Evolutionary conservation across 1,284 basidiomycete species (phyloP).

Genomic region (Cystobasidium sp.): DNA sequence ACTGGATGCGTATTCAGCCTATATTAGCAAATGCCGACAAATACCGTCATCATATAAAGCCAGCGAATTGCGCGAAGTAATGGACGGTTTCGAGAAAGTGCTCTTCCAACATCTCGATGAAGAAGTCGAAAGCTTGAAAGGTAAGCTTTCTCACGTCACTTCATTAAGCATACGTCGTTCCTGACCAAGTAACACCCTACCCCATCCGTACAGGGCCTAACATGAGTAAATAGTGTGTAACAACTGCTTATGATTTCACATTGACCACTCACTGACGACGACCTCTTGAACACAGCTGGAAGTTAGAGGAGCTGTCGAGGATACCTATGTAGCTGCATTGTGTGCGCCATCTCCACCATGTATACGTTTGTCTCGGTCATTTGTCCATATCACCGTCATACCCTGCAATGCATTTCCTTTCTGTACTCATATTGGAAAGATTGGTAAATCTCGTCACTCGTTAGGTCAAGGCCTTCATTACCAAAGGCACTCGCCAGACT

Average conservation of each 20-base stretch:
- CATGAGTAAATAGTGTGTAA: constrained; percentile 33
- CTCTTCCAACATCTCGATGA: constrained; percentile 43
- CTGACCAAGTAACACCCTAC: not conserved
- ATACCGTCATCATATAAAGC: constrained; percentile 24
- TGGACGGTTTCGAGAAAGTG: constrained; percentile 37
- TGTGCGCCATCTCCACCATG: not conserved
- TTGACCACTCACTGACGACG: no score
- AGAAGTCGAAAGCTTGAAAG: constrained; percentile 39
- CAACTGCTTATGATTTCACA: not conserved
- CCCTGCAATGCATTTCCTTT: no score
- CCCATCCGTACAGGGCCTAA: constrained; percentile 5
- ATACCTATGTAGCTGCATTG: constrained; percentile 18
- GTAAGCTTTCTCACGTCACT: not conserved
- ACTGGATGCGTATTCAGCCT: constrained; percentile 38
- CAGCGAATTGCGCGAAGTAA: constrained; percentile 20
- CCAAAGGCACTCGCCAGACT: no score
- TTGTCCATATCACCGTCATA: no score
- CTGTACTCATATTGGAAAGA: no score
- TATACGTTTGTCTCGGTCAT: not conserved
- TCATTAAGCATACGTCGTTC: not conserved
- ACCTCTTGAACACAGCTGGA: constrained; percentile 1
- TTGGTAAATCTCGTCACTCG: no score
- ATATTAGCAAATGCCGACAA: constrained; percentile 22
- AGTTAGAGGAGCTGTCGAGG: constrained; percentile 18
- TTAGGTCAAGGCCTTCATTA: no score